phyloP scores from a whole-genome alignment of 2,329 filamentous ascomycete species.

The Talaromyces sp. region DNA sequence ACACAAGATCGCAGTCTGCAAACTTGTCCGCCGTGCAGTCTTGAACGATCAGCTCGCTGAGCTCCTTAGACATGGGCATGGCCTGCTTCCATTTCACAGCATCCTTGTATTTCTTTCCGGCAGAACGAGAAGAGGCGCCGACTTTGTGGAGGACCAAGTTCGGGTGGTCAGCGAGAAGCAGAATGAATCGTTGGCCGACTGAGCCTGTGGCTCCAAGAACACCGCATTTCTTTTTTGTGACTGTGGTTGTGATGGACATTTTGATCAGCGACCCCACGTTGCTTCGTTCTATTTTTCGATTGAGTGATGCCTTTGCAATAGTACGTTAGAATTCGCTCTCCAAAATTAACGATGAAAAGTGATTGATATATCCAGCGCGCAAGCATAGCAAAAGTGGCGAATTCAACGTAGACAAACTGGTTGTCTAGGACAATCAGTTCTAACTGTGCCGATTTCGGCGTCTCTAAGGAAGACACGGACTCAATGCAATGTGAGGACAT shows the following conservation, averaged over 20 bases:
- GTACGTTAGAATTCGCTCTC: not conserved
- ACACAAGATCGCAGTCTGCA: conserved; percentile 85
- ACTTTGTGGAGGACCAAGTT: conserved; percentile 82
- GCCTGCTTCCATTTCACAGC: conserved; percentile 95
- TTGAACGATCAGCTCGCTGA: conserved; percentile 79
- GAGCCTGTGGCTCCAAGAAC: conserved; percentile 91
- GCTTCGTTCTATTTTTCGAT: not conserved
- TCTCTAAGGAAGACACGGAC: not conserved
- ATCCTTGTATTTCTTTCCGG: conserved; percentile 91
- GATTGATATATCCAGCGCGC: too few relatives aligned
- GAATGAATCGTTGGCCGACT: conserved; percentile 92
- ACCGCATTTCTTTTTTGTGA: conserved; percentile 42
- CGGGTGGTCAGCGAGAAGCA: conserved; percentile 83
- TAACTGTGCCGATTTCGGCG: conserved; percentile 1
- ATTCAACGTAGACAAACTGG: not conserved
- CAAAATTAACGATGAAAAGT: too few relatives aligned
- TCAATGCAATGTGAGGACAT: not conserved
- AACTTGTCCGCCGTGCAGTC: conserved; percentile 82
- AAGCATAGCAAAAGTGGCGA: not conserved
- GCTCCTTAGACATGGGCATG: conserved; percentile 68
- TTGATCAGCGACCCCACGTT: not conserved
- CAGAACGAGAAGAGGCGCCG: conserved; percentile 83
- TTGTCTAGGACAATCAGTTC: not conserved
- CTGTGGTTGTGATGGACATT: conserved; percentile 31
- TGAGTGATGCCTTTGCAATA: not conserved